phyloP scores from a whole-genome alignment of 768 basidiomycete species.

The Macrolepiota albuminosa region DNA sequence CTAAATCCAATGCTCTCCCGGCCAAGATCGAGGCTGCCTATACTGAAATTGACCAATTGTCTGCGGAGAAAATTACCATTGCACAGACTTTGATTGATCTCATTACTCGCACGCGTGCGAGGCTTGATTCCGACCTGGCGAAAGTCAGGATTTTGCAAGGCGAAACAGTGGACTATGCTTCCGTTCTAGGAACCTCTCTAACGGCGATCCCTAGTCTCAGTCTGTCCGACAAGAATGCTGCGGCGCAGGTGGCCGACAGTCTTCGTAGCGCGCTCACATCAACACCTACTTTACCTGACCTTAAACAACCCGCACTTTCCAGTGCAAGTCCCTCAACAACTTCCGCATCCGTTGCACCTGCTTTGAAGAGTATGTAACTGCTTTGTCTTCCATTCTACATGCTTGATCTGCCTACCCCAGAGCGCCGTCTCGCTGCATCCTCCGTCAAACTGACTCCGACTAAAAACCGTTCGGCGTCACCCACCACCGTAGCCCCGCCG shows the following conservation, averaged over 20 bases:
- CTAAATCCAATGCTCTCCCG: slow-evolving; percentile 32
- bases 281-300: slow-evolving; percentile 26
- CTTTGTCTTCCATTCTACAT: background rate
- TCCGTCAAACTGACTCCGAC: slow-evolving; percentile 40
- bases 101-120: slow-evolving; percentile 39
- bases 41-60: slow-evolving; percentile 39
- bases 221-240: slow-evolving; percentile 20
- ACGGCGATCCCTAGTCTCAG: slow-evolving; percentile 7
- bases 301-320: slow-evolving; percentile 19
- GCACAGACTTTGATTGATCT: slow-evolving; percentile 46
- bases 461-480: slow-evolving; percentile 40
- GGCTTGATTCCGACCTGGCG: slow-evolving; percentile 46
- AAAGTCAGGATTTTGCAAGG: slow-evolving; percentile 45
- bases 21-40: slow-evolving; percentile 41
- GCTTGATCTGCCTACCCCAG: slow-evolving; percentile 19
- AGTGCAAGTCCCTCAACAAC: slow-evolving; percentile 14
- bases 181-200: slow-evolving; percentile 13
- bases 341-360: slow-evolving; percentile 23
- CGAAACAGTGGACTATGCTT: slow-evolving; percentile 32
- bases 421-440: slow-evolving; percentile 34
- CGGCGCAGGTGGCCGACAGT: slow-evolving; percentile 38
- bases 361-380: slow-evolving; percentile 35
- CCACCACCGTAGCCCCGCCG: slow-evolving; percentile 27
- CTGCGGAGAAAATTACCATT: slow-evolving; percentile 41
- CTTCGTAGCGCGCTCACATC: slow-evolving; percentile 34